Evolutionary conservation across 1,284 basidiomycete species (phyloP), one percentile per base, ranked within the genome.

Genomic region (Sanghuangporus baumii): DNA sequence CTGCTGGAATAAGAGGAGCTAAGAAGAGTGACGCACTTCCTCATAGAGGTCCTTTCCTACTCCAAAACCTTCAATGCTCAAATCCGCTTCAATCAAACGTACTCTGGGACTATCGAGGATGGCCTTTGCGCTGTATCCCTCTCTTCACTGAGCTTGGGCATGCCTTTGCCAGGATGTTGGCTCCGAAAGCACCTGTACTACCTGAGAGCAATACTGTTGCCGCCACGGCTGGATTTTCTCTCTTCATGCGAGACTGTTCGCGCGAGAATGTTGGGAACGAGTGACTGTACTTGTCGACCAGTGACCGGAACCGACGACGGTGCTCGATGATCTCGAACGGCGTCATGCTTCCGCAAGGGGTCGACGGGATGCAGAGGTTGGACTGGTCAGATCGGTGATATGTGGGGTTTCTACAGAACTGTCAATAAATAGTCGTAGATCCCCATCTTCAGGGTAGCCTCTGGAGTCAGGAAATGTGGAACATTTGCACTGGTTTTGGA

Each of bases 101-200:
- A 75, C 63, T 52, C 66, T 69, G 9, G 37, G 37, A 7, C 31
- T 50, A 1, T 61, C 16, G 8, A 69, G 56, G 3, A 69, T 37
- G 3, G 14, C 34, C 43, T 46, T 18, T 2, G 23, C 26, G 40
- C 68, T 67, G 12, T 68, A 54, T 18, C 67, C 66, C 59, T 69
- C 63, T 23, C 71, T 65, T 46, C n/a, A 40, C 50, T 76, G 73
- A 5, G 71, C 67, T 1, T 57, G 62, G 11, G 52, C 41, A 26
- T 76, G 74, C 18, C 76, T 65, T 18, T 2, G 70, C 68, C 1
- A 78, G 70, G 4, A 76, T 64, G 38, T 71, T 68, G 5, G 71
- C 68, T 3, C 76, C 76, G 0, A 77, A 64, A 2, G 70, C 66
- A 2, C 76, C 75, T 0, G 76, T 77, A 5, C 73, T 72, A 3